Evolutionary conservation across 75 land plant genomes (phyloP).

Genomic region (Azolla pinnata): DNA sequence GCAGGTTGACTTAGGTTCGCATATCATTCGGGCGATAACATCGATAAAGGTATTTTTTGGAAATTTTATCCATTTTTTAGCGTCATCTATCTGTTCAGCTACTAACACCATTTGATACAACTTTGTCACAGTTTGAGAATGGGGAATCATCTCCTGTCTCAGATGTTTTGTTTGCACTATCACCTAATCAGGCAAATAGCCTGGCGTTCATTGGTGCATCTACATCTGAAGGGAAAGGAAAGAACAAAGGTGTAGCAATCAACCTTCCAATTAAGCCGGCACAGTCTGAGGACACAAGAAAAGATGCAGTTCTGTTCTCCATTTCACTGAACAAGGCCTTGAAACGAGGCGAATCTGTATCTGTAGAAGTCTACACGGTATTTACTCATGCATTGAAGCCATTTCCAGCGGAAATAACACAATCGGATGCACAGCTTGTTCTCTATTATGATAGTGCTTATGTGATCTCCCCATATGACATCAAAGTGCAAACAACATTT

Average conservation of each 20-base stretch:
- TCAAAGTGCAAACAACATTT: constrained; percentile 50
- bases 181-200: constrained; percentile 37
- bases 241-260: constrained; percentile 24
- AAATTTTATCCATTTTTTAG: background rate
- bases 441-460: constrained; percentile 70
- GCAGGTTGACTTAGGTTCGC: constrained; percentile 82
- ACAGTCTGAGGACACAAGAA: constrained; percentile 34
- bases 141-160: constrained; percentile 40
- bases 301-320: constrained; percentile 44
- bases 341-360: constrained; percentile 35
- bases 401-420: constrained; percentile 82
- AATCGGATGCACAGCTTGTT: constrained; percentile 73
- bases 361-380: constrained; percentile 54
- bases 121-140: constrained; percentile 59
- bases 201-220: constrained; percentile 46
- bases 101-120: background rate
- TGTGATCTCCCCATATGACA: constrained; percentile 65
- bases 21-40: constrained; percentile 45
- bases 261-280: constrained; percentile 25
- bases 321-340: constrained; percentile 47
- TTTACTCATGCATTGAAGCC: constrained; percentile 69
- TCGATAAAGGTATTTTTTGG: constrained; percentile 43
- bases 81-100: background rate
- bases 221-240: constrained; percentile 53
- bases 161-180: constrained; percentile 52